A percentile compares a stretch with the other conserved stretches of the same genome.
These are phyloP conservation scores for Ustilago shanxiensis DNA, from an alignment of 1,284 basidiomycete species.

Conservation along the genomic window DNA sequence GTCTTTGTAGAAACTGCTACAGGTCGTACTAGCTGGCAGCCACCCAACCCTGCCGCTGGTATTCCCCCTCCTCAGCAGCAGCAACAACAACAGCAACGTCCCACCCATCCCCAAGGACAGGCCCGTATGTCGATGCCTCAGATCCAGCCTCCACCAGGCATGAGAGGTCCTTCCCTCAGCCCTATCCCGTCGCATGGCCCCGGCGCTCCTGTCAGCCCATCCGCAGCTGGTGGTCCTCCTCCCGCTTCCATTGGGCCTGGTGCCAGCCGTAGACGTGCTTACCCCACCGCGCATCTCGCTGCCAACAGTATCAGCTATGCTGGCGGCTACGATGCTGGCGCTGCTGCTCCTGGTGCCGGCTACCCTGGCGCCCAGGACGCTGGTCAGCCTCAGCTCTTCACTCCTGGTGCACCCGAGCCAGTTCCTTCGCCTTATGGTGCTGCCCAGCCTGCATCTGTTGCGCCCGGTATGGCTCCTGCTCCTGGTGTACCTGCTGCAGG, in stretches of 20 bases:
- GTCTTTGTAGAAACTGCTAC: constrained; percentile 77
- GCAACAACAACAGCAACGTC: constrained; percentile 53
- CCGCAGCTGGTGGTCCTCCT: constrained; percentile 61
- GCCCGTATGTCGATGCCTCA: constrained; percentile 68
- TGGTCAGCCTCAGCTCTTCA: constrained; percentile 50
- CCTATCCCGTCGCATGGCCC: constrained; percentile 48
- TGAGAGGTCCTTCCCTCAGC: constrained; percentile 49
- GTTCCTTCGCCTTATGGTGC: constrained; percentile 34
- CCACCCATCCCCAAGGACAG: constrained; percentile 65
- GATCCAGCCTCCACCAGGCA: constrained; percentile 59
- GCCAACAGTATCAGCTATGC: constrained; percentile 70
- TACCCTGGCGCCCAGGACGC: constrained; percentile 41
- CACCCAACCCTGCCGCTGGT: constrained; percentile 51
- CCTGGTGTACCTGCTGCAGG: constrained; percentile 22
- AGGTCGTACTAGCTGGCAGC: constrained; percentile 70
- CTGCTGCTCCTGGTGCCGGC: constrained; percentile 58
- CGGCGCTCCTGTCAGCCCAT: constrained; percentile 49
- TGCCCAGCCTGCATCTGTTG: constrained; percentile 39
- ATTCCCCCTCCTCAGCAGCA: constrained; percentile 34
- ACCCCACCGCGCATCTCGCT: constrained; percentile 71
- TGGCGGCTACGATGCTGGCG: constrained; percentile 70
- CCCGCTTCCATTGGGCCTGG: constrained; percentile 70
- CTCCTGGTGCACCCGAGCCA: constrained; percentile 53
- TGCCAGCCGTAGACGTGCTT: constrained; percentile 71
- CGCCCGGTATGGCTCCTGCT: constrained; percentile 36